A percentile compares a stretch with the other conserved stretches of the same genome.
Conservation (phyloP, 495 filamentous ascomycete genomes). For the Penicillium bovifimosum region DNA sequence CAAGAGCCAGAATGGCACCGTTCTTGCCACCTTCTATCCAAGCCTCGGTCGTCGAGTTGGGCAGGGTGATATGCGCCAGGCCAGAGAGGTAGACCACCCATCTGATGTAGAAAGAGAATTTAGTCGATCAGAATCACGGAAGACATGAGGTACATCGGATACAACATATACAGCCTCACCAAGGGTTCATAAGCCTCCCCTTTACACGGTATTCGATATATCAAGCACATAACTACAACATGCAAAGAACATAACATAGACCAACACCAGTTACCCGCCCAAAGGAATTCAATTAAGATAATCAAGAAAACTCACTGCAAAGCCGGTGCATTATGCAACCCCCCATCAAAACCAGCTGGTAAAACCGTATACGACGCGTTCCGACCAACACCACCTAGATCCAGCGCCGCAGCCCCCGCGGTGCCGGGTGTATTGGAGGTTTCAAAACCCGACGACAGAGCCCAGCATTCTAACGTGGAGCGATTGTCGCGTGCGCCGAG, state of each 20-base stretch:
- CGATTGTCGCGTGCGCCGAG: conserved; percentile 31
- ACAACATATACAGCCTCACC: no score
- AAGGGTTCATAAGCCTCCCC: no score
- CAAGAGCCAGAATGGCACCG: conserved; percentile 45
- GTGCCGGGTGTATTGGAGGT: conserved; percentile 39
- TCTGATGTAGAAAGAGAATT: conserved; percentile 22
- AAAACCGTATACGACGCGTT: conserved; percentile 39
- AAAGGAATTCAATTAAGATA: not conserved
- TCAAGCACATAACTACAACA: no score
- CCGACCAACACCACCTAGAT: conserved; percentile 28
- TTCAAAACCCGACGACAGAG: conserved; percentile 37
- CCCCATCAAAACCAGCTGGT: conserved; percentile 44
- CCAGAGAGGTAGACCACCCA: conserved; percentile 49
- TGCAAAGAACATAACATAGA: no score
- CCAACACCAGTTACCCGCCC: no score
- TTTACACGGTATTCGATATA: no score
- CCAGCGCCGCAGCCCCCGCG: conserved; percentile 28
- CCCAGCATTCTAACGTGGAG: conserved; percentile 54
- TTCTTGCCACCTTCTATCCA: conserved; percentile 40
- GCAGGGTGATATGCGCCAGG: conserved; percentile 46
- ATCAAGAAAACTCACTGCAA: conserved; percentile 36
- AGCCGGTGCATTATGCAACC: conserved; percentile 46
- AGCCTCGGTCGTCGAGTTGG: conserved; percentile 35
- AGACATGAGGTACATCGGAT: no score
- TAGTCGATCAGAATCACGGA: not conserved